Evolutionary conservation across 1,284 basidiomycete genomes (phyloP).

Genomic region (Prillingera fragicola): DNA sequence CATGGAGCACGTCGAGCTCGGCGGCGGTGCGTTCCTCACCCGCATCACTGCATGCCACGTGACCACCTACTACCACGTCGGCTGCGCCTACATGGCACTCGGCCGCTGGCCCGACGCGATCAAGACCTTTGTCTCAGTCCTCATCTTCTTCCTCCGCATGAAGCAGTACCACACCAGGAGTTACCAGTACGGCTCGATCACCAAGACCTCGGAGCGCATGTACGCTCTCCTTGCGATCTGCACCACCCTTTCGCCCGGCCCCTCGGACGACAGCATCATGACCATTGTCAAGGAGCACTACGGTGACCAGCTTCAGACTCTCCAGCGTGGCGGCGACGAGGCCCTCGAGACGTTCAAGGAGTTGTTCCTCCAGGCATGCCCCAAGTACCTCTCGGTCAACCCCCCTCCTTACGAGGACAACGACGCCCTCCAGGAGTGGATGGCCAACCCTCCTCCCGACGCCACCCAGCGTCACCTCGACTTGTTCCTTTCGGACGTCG

Average conservation of each 20-base stretch:
- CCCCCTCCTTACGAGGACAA: slow-evolving; percentile 87
- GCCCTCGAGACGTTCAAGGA: slow-evolving; percentile 83
- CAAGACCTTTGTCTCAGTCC: slow-evolving; percentile 82
- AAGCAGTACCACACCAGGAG: slow-evolving; percentile 91
- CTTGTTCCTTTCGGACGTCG: slow-evolving; percentile 73
- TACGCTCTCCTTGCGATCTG: slow-evolving; percentile 92
- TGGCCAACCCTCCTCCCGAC: slow-evolving; percentile 58
- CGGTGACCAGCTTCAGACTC: slow-evolving; percentile 80
- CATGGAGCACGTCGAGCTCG: slow-evolving; percentile 87
- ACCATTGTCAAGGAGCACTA: slow-evolving; percentile 89
- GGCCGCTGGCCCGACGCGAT: slow-evolving; percentile 92
- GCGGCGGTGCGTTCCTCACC: slow-evolving; percentile 71
- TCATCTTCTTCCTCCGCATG: slow-evolving; percentile 89
- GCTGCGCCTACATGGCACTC: slow-evolving; percentile 93
- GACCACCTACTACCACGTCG: slow-evolving; percentile 76
- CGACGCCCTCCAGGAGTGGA: slow-evolving; percentile 57
- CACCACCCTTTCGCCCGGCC: slow-evolving; percentile 80
- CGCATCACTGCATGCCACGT: slow-evolving; percentile 93
- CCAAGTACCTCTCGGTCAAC: slow-evolving; percentile 93
- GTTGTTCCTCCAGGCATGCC: slow-evolving; percentile 88
- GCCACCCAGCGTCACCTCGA: slow-evolving; percentile 76
- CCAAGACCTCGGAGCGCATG: slow-evolving; percentile 96
- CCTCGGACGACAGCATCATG: slow-evolving; percentile 90
- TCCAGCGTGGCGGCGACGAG: slow-evolving; percentile 64
- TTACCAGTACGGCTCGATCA: slow-evolving; percentile 98